Conservation (phyloP, 345 rosid genomes). For the Camelina laxa region DNA sequence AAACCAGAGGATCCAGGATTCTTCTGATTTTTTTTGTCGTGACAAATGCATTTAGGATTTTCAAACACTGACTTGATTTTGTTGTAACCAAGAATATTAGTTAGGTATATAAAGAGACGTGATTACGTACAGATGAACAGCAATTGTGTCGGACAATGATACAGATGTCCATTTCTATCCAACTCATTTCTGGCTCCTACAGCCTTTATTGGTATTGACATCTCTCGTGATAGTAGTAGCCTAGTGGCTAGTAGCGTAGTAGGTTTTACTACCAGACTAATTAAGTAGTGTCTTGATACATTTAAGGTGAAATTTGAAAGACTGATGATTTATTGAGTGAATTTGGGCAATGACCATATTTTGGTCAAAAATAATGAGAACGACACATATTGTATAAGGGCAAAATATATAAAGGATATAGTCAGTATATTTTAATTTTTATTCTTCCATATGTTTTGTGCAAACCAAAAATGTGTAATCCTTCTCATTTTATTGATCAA, state of each 20-base stretch:
- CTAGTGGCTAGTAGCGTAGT: background rate
- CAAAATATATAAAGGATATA: background rate
- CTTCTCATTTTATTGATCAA: background rate
- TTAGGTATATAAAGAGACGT: background rate
- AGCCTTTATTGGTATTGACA: conserved; percentile 17
- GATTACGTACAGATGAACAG: background rate
- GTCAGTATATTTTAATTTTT: background rate
- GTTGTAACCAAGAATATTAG: background rate
- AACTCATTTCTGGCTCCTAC: conserved; percentile 17
- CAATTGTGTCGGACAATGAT: background rate
- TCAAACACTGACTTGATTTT: background rate
- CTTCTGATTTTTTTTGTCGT: conserved; percentile 16
- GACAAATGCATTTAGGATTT: conserved; percentile 11
- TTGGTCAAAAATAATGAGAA: background rate
- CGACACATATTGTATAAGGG: background rate
- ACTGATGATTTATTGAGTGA: background rate
- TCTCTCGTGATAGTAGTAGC: background rate
- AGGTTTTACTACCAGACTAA: background rate
- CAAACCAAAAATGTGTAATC: background rate
- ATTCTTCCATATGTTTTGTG: background rate
- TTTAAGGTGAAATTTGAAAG: too few species aligned
- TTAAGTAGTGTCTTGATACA: background rate
- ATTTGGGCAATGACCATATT: background rate
- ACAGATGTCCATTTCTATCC: background rate
- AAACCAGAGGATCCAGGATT: conserved; percentile 86